Evolutionary conservation across 140 eudicot genomes (phyloP), one percentile per base, ranked within the genome.

Genomic region (Oenanthe javanica): DNA sequence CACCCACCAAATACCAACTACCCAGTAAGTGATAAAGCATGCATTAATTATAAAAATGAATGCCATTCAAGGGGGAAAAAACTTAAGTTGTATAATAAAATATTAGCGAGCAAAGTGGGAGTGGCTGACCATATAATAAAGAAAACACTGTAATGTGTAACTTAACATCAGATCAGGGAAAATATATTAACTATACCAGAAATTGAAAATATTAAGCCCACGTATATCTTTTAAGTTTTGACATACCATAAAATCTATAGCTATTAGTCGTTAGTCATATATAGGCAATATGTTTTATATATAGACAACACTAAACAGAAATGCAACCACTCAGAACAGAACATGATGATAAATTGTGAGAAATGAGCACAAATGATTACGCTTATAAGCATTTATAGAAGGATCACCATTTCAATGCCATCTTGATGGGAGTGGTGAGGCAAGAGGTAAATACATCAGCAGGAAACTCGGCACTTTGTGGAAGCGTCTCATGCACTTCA

Each of bases 371-470:
- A 5, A 11, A 8, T 9, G 6, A 59, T 6, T 59, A n/a, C 9
- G n/a, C 69, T n/a, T 40, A 40, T 40, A 40, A 40, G 43, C 43
- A 40, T 40, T 40, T 1, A 40, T 40, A 59, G 52, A 77, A 42
- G 7, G 54, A 18, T 87, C 83, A 94, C 98, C 98, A 92, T 94
- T 96, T 85, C 80, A 94, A 86, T 47, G 98, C 98, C 86, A 92
- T 94, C 91, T 94, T 93, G 82, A 94, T 94, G 52, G 98, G 98
- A 43, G 98, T 94, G 47, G 98, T 94, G 71, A 94, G 97, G 86
- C 99, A 94, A 46, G 99, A 94, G 12, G 97, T 94, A 76, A 92
- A 94, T 50, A 94, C 92, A 86, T 94, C 99, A 67, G 97, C 99
- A 79, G 99, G 99, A 85, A 87, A 92, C 61, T 92, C 99, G 18